Base-by-base conservation (phyloP, 108 stramenopile genomes). In the Nitzschia putrida region DNA sequence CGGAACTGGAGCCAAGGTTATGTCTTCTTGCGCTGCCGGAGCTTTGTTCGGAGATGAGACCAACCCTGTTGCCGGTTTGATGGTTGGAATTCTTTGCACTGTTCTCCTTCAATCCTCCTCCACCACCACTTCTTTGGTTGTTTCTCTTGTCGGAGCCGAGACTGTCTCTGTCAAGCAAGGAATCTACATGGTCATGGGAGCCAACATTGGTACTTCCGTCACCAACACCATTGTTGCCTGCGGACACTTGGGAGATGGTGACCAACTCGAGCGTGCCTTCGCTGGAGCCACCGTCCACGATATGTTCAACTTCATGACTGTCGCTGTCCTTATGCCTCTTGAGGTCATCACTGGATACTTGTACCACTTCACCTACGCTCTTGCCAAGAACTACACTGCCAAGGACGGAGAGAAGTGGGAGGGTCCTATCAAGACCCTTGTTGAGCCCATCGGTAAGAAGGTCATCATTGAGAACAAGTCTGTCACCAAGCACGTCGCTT, bases 201-300 rank as follows among this genome's bases (percentile, higher is more conserved):
- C 59, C 50, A 71, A 61, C 38, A 78, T 89, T 44, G 73, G 73
- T 64, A 93, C 92, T 14, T 90, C 86, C 38, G 92, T 94, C 26
- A 90, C 92, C 60, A 90, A 90, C 78, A 88, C 90, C 64, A 88
- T 95, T 38, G 91, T 95, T 41, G 82, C 94, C 64, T 85, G 92
- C 78, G 90, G 94, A 53, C 91, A 91, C 39, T 74, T 95, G 82
- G 86, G 86, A 71, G 87, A 92, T 68, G 89, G 87, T 68, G 82
- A 85, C 63, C 86, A 95, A 64, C 78, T 92, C 55, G 91, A 92
- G 57, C 89, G 90, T 60, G 94, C 91, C 58, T 95, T 95, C 64
- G 88, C 91, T 26, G 94, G 94, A 50, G 94, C 94, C 66, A 92
- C 91, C 18, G 94, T 95, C 60, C 94, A 95, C 78, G 94, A 95